Evolutionary conservation across 176 grass and related monocot species (phyloP).

Genomic region (Microstegium vimineum): DNA sequence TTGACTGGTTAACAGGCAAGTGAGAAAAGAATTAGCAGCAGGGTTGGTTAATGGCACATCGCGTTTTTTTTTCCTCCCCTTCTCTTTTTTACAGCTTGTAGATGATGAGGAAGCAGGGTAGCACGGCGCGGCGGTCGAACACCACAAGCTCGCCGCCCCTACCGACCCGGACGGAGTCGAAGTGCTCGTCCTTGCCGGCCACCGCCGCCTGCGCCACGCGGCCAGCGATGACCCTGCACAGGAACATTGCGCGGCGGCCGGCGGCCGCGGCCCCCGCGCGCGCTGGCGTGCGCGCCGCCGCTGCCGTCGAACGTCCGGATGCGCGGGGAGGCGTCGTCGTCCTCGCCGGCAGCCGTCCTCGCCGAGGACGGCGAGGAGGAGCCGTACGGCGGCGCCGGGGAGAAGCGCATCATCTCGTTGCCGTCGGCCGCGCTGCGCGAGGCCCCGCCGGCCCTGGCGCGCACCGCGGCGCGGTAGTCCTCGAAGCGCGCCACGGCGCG

Average conservation of each 20-base stretch:
- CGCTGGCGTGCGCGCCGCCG: constrained; percentile 71
- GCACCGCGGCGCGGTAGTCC: constrained; percentile 71
- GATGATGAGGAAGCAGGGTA: constrained; percentile 94
- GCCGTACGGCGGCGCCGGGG: constrained; percentile 33
- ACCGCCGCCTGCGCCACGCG: constrained; percentile 37
- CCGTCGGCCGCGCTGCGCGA: constrained; percentile 73
- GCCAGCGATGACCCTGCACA: constrained; percentile 86
- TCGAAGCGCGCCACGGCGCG: constrained; percentile 77
- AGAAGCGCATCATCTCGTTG: constrained; percentile 94
- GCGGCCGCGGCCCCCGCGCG: constrained; percentile 22
- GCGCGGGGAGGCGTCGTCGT: not conserved
- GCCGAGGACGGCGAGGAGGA: not conserved
- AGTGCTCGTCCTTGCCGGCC: constrained; percentile 14
- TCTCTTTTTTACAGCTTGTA: constrained; percentile 50
- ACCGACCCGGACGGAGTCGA: constrained; percentile 57
- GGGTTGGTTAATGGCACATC: constrained; percentile 1
- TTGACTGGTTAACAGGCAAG: not conserved
- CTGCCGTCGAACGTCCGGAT: constrained; percentile 82
- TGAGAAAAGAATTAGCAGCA: constrained; percentile 29
- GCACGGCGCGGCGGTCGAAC: constrained; percentile 73
- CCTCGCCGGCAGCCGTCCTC: not conserved
- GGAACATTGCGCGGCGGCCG: constrained; percentile 69
- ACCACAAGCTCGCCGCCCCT: constrained; percentile 78
- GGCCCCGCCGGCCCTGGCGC: constrained; percentile 36
- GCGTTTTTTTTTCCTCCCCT: not conserved